A percentile compares a stretch with the other conserved stretches of the same genome.
Evolutionary conservation across 1,284 basidiomycete genomes (phyloP).

Genomic region (Gomphus sp.): DNA sequence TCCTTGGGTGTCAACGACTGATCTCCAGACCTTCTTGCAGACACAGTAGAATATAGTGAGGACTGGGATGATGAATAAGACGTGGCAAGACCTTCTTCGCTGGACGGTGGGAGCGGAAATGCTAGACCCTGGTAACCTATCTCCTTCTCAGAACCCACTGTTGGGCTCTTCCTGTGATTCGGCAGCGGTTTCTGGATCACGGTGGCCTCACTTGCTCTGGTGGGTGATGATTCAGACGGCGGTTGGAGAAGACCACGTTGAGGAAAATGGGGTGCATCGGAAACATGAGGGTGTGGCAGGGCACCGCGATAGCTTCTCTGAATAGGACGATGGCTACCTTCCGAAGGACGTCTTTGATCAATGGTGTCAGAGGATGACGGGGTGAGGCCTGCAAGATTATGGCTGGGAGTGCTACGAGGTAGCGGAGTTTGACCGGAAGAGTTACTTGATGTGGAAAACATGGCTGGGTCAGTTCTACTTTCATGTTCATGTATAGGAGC

Average conservation of each 20-base stretch:
- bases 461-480: not conserved
- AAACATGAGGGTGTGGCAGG: not conserved
- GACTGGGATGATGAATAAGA: not conserved
- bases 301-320: not conserved
- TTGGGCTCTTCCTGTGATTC: not conserved
- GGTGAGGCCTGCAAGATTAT: not conserved
- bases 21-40: constrained; percentile 1
- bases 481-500: not conserved
- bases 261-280: not conserved
- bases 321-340: not conserved
- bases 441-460: not conserved
- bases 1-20: not conserved
- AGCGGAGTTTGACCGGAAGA: not conserved
- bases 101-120: not conserved
- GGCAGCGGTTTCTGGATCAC: too few species aligned
- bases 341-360: not conserved
- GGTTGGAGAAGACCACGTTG: not conserved
- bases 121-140: constrained; percentile 1
- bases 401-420: not conserved
- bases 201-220: not conserved
- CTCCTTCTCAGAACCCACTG: not conserved
- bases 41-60: not conserved
- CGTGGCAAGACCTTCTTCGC: not conserved
- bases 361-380: not conserved
- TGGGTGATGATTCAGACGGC: not conserved